Conservation (phyloP, 2,329 filamentous ascomycete species). For the Phialophora tarda region DNA sequence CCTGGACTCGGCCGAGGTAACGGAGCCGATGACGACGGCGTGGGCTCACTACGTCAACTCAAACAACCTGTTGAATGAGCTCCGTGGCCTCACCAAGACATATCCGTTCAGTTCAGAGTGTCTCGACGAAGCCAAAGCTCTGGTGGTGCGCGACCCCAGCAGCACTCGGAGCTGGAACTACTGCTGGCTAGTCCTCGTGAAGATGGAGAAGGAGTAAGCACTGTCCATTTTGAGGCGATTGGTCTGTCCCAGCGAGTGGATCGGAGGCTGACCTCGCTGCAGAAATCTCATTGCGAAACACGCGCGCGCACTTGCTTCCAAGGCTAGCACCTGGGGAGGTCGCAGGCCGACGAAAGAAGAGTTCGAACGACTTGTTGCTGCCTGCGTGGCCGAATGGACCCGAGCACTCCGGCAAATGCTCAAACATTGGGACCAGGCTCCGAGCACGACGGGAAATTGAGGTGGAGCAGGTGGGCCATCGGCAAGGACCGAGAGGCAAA, state of each 20-base stretch:
- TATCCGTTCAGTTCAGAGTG: slow-evolving; percentile 72
- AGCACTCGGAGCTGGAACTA: slow-evolving; percentile 77
- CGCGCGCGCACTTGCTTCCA: slow-evolving; percentile 65
- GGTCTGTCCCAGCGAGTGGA: background rate
- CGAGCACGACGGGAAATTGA: slow-evolving; percentile 51
- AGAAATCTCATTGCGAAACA: slow-evolving; percentile 67
- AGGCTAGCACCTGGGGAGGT: slow-evolving; percentile 73
- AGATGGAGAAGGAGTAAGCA: slow-evolving; percentile 69
- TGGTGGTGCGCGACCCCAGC: slow-evolving; percentile 67
- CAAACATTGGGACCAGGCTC: slow-evolving; percentile 68
- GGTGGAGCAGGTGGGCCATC: background rate
- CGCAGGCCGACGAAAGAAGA: slow-evolving; percentile 62
- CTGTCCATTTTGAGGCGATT: slow-evolving; percentile 1
- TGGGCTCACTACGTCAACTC: slow-evolving; percentile 75
- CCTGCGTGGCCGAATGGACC: slow-evolving; percentile 71
- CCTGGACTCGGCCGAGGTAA: slow-evolving; percentile 64
- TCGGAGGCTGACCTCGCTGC: slow-evolving; percentile 5
- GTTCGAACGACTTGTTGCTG: slow-evolving; percentile 63
- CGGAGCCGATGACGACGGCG: slow-evolving; percentile 70
- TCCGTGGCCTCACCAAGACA: slow-evolving; percentile 69
- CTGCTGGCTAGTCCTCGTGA: slow-evolving; percentile 72
- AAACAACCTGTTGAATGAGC: slow-evolving; percentile 71
- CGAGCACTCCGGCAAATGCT: slow-evolving; percentile 69
- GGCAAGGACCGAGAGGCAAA: slow-evolving; percentile 20
- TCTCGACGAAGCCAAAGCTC: slow-evolving; percentile 67